Evolutionary conservation across 805 yeast species (phyloP).

Genomic region (Saturnispora hagleri): DNA sequence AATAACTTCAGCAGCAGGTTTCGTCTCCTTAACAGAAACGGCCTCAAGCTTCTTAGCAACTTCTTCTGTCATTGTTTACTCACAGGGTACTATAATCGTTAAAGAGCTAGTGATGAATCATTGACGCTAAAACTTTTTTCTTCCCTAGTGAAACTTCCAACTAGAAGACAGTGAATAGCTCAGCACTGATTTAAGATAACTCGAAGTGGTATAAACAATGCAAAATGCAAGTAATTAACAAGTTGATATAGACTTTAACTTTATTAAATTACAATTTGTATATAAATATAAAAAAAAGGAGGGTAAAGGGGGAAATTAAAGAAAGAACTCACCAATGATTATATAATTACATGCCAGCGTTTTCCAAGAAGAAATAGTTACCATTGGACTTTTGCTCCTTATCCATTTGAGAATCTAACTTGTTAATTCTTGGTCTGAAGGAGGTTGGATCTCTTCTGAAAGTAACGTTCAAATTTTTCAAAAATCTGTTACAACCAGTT

Average conservation of each 20-base stretch:
- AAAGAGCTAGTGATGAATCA: background rate
- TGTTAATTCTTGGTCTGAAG: constrained; percentile 97
- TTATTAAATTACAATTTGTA: constrained; percentile 1
- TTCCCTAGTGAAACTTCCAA: background rate
- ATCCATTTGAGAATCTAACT: constrained; percentile 97
- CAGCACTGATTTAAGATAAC: background rate
- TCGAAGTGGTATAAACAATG: background rate
- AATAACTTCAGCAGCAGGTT: constrained; percentile 15
- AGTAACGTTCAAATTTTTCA: constrained; percentile 94
- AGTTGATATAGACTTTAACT: background rate
- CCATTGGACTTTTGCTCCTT: constrained; percentile 91
- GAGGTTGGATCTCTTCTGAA: constrained; percentile 99
- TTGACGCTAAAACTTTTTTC: background rate
- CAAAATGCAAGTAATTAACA: background rate
- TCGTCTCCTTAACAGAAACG: constrained; percentile 14
- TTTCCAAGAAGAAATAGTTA: constrained; percentile 93
- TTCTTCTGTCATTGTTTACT: constrained; percentile 22
- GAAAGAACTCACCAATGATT: background rate
- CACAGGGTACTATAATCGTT: background rate
- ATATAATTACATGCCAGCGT: constrained; percentile 29
- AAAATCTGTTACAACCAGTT: constrained; percentile 95
- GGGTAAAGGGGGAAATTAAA: background rate
- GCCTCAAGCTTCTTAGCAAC: constrained; percentile 22
- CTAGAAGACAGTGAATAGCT: background rate
- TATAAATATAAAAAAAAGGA: background rate